Conservation (phyloP, 139 green algal genomes). For the Coccomyxa sp. region DNA sequence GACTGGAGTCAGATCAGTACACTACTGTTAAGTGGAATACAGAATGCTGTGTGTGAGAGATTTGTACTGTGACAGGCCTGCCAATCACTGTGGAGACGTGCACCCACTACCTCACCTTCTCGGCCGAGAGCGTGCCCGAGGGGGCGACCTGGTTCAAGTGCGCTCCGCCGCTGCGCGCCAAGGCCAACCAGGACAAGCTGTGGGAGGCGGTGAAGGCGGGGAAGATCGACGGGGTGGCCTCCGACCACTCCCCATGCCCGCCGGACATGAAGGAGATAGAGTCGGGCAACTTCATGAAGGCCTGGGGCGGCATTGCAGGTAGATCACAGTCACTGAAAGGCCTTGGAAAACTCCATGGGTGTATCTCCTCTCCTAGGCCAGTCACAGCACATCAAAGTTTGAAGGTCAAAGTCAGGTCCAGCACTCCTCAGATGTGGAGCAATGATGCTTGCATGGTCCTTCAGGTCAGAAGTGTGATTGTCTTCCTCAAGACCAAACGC, state of each 20-base stretch:
- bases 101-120: constrained; percentile 93
- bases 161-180: constrained; percentile 65
- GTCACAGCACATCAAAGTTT: neutral
- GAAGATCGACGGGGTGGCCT: constrained; percentile 65
- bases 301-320: constrained; percentile 93
- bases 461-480: too few relatives aligned
- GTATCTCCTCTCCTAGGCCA: constrained; percentile 14
- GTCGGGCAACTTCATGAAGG: constrained; percentile 78
- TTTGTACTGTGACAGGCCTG: constrained; percentile 33
- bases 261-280: constrained; percentile 73
- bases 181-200: constrained; percentile 60
- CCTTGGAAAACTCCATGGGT: constrained; percentile 91
- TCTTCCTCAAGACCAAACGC: too few relatives aligned
- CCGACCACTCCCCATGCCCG: constrained; percentile 88
- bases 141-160: constrained; percentile 87
- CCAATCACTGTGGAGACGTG: constrained; percentile 86
- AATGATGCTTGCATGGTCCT: too few relatives aligned
- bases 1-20: neutral
- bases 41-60: neutral
- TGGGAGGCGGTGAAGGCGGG: constrained; percentile 43
- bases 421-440: neutral
- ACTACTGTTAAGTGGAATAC: neutral
- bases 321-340: constrained; percentile 12
- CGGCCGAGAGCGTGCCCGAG: constrained; percentile 58
- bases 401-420: neutral